phyloP scores from a whole-genome alignment of 495 filamentous ascomycete species.

The Annulohypoxylon stygium region DNA sequence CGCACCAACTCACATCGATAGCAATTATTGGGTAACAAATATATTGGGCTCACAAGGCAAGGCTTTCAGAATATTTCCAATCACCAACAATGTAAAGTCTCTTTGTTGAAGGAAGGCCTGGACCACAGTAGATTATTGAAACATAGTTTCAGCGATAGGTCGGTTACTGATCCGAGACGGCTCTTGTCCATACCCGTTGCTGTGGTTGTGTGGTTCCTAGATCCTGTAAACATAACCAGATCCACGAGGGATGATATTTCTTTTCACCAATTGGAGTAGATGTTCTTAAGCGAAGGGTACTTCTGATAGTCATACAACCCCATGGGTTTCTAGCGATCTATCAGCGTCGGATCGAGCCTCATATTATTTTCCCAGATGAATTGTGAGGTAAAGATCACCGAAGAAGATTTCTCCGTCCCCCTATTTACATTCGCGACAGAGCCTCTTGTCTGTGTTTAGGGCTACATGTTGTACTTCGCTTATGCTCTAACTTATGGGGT shows the following conservation, averaged over 20 bases:
- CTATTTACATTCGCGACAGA: not conserved
- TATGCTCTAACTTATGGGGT: slow-evolving; percentile 6
- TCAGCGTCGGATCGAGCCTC: not conserved
- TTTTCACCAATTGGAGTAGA: not conserved
- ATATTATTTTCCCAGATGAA: not conserved
- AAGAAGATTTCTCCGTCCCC: not conserved
- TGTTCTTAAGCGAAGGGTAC: not conserved
- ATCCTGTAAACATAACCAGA: not conserved
- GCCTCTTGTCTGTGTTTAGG: not conserved
- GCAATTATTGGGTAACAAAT: slow-evolving; percentile 1
- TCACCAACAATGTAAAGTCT: not conserved
- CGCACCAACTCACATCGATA: not conserved
- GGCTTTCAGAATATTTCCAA: not conserved
- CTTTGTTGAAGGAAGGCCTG: not conserved
- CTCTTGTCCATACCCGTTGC: not conserved
- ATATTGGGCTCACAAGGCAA: slow-evolving; percentile 8
- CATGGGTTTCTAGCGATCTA: not conserved
- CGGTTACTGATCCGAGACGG: slow-evolving; percentile 1
- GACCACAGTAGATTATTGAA: not conserved
- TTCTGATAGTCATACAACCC: not conserved
- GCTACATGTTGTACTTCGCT: not conserved
- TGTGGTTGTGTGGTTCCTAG: slow-evolving; percentile 1
- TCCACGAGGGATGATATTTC: not conserved
- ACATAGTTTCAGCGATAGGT: not conserved
- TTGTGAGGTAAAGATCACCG: too few relatives aligned